Evolutionary conservation across 2,329 filamentous ascomycete genomes (phyloP).

Genomic region (Claviceps humidiphila): DNA sequence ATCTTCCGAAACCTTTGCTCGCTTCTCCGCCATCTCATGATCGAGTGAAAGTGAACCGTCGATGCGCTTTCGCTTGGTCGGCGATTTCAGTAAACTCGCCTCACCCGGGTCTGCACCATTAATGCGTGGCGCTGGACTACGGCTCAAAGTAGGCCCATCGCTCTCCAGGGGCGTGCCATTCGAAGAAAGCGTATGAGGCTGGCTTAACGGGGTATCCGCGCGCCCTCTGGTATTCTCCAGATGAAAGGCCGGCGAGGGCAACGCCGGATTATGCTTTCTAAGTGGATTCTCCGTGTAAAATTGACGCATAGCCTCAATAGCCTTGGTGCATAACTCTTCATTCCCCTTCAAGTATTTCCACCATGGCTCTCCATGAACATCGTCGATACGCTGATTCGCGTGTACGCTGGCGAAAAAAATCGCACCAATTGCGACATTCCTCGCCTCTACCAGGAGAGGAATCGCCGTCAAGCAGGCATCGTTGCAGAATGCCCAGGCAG

Average conservation of each 20-base stretch:
- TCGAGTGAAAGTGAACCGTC: constrained; percentile 20
- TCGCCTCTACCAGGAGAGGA: constrained; percentile 66
- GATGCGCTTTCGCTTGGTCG: constrained; percentile 29
- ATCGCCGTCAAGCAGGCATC: constrained; percentile 77
- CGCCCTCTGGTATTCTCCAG: constrained; percentile 42
- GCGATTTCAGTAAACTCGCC: constrained; percentile 16
- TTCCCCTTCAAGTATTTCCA: constrained; percentile 69
- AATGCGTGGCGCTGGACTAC: constrained; percentile 29
- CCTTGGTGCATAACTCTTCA: constrained; percentile 54
- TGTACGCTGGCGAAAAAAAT: constrained; percentile 78
- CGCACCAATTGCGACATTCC: constrained; percentile 70
- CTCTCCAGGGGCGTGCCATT: constrained; percentile 34
- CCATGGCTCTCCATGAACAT: constrained; percentile 67
- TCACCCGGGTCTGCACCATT: constrained; percentile 25
- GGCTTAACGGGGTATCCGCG: constrained; percentile 28
- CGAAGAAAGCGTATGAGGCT: constrained; percentile 32
- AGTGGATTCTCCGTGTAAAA: constrained; percentile 54
- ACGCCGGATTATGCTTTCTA: constrained; percentile 39
- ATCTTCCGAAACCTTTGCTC: constrained; percentile 32
- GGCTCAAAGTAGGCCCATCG: constrained; percentile 37
- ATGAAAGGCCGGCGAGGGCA: constrained; percentile 41
- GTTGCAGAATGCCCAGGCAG: constrained; percentile 87
- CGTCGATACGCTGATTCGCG: constrained; percentile 61
- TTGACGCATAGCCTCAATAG: constrained; percentile 63
- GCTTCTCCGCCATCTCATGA: constrained; percentile 27